A percentile compares a stretch with the other conserved stretches of the same genome.
Evolutionary conservation across 345 rosid genomes (phyloP).

Genomic region (Kandelia obovata): DNA sequence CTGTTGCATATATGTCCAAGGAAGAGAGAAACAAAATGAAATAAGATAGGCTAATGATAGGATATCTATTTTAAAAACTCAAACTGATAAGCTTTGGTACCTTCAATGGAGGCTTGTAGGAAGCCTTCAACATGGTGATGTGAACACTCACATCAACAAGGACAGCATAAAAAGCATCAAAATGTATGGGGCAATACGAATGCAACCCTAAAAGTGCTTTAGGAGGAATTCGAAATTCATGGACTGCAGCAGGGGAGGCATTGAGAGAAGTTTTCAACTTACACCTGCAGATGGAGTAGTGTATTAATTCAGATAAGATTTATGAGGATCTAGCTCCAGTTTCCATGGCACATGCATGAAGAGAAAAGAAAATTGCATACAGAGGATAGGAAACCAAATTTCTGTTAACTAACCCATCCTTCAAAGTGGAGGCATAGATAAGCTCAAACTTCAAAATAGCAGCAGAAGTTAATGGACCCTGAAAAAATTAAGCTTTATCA

Average conservation of each 20-base stretch:
- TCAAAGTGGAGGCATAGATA: constrained; percentile 54
- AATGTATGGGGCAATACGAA: constrained; percentile 89
- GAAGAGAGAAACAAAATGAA: too few species aligned
- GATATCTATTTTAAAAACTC: background rate
- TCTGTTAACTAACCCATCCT: constrained; percentile 43
- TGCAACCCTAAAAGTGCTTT: constrained; percentile 89
- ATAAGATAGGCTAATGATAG: too few species aligned
- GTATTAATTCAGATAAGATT: background rate
- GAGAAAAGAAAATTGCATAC: background rate
- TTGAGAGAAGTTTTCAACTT: constrained; percentile 49
- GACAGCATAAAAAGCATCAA: constrained; percentile 75
- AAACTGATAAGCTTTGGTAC: constrained; percentile 52
- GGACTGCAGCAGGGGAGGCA: constrained; percentile 56
- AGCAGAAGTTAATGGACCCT: constrained; percentile 67
- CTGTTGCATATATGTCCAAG: too few species aligned
- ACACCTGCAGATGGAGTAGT: constrained; percentile 33
- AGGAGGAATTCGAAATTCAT: constrained; percentile 83
- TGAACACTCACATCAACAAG: constrained; percentile 80
- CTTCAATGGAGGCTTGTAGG: constrained; percentile 33
- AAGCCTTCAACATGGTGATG: constrained; percentile 58
- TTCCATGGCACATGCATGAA: background rate
- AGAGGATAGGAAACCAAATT: background rate
- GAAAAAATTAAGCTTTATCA: constrained; percentile 19
- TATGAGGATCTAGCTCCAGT: constrained; percentile 3
- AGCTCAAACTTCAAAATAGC: constrained; percentile 90